These are phyloP conservation scores for Xylaria acuta DNA, from an alignment of 495 filamentous ascomycete genomes.

Conservation along the genomic window DNA sequence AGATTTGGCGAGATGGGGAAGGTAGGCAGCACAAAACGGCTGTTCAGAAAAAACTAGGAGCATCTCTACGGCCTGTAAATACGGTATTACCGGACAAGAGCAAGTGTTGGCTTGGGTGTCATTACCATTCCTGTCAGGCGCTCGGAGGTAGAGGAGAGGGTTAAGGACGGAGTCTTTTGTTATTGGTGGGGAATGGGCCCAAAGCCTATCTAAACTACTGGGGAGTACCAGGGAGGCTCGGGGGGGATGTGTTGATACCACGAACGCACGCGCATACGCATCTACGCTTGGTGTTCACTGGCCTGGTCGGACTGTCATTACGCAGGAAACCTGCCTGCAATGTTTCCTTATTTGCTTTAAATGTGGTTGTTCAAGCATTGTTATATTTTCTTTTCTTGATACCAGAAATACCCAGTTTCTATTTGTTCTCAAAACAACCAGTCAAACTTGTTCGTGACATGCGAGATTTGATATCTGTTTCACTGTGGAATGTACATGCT, in stretches of 20 bases:
- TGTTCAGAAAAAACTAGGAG: constrained; percentile 55
- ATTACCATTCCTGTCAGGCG: constrained; percentile 14
- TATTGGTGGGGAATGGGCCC: constrained; percentile 2
- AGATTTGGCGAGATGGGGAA: constrained; percentile 66
- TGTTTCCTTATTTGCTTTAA: constrained; percentile 13
- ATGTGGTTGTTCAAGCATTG: constrained; percentile 14
- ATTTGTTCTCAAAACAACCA: neutral
- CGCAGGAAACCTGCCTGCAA: constrained; percentile 17
- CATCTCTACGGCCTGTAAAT: constrained; percentile 34
- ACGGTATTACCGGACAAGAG: neutral
- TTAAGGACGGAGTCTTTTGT: constrained; percentile 21
- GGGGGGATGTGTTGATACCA: constrained; percentile 22
- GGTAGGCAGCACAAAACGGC: constrained; percentile 61
- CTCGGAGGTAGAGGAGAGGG: constrained; percentile 1
- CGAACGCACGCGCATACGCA: constrained; percentile 27
- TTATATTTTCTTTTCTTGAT: neutral
- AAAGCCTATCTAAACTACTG: neutral
- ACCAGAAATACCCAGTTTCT: constrained; percentile 22
- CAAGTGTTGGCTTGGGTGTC: neutral
- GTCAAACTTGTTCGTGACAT: neutral
- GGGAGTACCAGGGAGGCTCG: constrained; percentile 11
- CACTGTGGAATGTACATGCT: neutral
- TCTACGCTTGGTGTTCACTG: constrained; percentile 26
- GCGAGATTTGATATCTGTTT: neutral
- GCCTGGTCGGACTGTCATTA: constrained; percentile 16